phyloP scores from a whole-genome alignment of 805 yeast genomes.

The Peterozyma toletana region DNA sequence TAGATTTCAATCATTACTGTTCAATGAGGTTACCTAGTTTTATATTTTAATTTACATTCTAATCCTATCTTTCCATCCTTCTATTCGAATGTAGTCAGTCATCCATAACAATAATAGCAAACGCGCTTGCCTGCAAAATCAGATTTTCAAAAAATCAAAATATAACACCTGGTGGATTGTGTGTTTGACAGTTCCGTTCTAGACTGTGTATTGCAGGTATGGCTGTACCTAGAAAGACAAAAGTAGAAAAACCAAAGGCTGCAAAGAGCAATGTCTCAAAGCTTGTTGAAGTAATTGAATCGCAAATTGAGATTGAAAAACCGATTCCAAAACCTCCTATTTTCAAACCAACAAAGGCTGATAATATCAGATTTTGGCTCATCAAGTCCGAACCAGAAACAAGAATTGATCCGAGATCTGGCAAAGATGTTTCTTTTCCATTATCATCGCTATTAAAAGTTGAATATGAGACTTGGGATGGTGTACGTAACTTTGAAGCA shows the following conservation, averaged over 20 bases:
- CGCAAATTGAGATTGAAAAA: not conserved
- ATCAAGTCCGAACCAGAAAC: conserved; percentile 49
- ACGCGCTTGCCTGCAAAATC: no score
- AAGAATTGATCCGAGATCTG: conserved; percentile 38
- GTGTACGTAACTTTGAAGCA: conserved; percentile 54
- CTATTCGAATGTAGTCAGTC: no score
- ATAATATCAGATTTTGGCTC: conserved; percentile 35
- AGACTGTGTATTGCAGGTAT: not conserved
- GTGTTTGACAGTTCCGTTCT: no score
- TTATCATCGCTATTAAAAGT: conserved; percentile 32
- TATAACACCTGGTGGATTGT: no score
- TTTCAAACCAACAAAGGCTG: not conserved
- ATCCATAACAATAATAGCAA: no score
- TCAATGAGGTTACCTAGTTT: no score
- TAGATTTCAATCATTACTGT: conserved; percentile 19
- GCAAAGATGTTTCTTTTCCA: conserved; percentile 41
- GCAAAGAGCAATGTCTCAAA: not conserved
- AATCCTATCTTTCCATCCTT: no score
- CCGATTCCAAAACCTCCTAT: conserved; percentile 5
- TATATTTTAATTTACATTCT: no score
- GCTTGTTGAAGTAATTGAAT: not conserved
- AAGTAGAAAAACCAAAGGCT: not conserved
- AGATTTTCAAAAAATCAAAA: no score
- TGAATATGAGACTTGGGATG: conserved; percentile 45
- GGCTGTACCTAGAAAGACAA: not conserved